These are phyloP conservation scores for Hylodesmum podocarpum DNA, from an alignment of 306 rosid genomes.

Conservation along the genomic window DNA sequence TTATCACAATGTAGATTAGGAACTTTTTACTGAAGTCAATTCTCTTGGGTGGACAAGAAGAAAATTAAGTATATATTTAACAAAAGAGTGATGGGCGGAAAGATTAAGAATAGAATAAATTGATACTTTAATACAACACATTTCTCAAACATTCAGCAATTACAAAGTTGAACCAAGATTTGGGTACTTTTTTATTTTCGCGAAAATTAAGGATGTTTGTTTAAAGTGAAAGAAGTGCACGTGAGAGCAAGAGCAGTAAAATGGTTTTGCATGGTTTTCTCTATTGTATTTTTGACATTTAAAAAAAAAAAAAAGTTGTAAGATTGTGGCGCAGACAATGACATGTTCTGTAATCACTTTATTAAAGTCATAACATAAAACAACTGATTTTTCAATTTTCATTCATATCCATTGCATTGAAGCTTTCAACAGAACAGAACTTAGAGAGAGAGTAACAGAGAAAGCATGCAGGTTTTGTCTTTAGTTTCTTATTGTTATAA, in stretches of 20 bases:
- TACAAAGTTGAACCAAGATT: conserved; percentile 31
- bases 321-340: conserved; percentile 46
- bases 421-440: too few species aligned
- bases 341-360: conserved; percentile 51
- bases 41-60: too few species aligned
- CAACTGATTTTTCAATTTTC: too few species aligned
- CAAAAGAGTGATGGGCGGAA: too few species aligned
- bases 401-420: too few species aligned
- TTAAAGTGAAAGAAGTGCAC: conserved; percentile 44
- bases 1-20: too few species aligned
- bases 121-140: too few species aligned
- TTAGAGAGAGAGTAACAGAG: neutral
- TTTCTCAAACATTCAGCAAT: too few species aligned
- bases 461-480: conserved; percentile 23
- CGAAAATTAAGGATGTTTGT: conserved; percentile 48
- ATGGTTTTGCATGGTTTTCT: conserved; percentile 19
- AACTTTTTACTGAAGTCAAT: too few species aligned
- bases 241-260: conserved; percentile 52
- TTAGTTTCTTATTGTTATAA: neutral
- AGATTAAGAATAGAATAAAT: too few species aligned
- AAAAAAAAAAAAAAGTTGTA: neutral
- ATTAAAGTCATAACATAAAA: conserved; percentile 44
- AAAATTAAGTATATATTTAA: too few species aligned
- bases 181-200: conserved; percentile 9
- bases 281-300: neutral